Evolutionary conservation across 1,139 yeast genomes (phyloP), one percentile per base, ranked within the genome.

Genomic region (Martiniozyma asiatica): DNA sequence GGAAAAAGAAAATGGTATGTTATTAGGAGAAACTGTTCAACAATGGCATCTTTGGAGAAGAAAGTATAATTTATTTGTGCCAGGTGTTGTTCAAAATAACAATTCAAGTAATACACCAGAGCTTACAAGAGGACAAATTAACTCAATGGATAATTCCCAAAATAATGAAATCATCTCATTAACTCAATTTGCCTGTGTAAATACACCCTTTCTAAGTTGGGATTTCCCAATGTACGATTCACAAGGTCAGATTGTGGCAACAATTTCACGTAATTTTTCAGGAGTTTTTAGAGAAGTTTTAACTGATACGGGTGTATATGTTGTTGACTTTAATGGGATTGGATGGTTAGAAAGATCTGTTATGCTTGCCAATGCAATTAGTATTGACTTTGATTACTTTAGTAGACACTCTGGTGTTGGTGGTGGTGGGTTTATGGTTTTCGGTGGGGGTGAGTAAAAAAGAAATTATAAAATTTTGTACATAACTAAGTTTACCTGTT

Each of bases 1-100:
- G 20, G 24, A 35, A 5, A 43, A 38, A 12, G 48, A 50, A 6
- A 45, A 45, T 15, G 80, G 74, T 26, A 53, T 65, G 2, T 36
- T 63, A 6, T 59, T 87, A 21, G 97, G 97, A 1, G 96, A 87
- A 49, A 70, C 84, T 20, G 73, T 79, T 6, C 97, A 89, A 53
- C 75, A 79, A 42, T 89, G 96, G 96, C 97, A 87, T 57, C 59
- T 78, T 30, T 85, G 94, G 94, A 68, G 97, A 48, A 63, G 97
- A 35, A 60, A 76, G 32, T 89, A 89, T 53, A 82, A 85, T 48
- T 59, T 89, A 41, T 89, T 80, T 51, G 64, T 67, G 39, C 47
- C 25, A 22, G 27, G 27, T 8, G n/a, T n/a, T n/a, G n/a, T n/a
- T n/a, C n/a, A n/a, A n/a, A n/a, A n/a, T n/a, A n/a, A n/a, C n/a